Evolutionary conservation across 768 basidiomycete genomes (phyloP).

Genomic region (Rhizopogon vesiculosus): DNA sequence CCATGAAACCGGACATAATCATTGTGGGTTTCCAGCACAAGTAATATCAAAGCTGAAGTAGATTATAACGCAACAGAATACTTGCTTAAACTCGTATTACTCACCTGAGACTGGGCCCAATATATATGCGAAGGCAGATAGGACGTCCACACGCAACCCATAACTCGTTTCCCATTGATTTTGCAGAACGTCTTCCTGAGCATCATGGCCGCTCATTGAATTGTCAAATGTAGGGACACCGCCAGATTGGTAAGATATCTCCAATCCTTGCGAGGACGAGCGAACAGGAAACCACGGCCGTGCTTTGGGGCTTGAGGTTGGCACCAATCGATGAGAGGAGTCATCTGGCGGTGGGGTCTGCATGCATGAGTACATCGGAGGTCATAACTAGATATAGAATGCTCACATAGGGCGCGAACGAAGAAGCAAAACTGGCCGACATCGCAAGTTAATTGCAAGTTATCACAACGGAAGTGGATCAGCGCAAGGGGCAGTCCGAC

Average conservation of each 20-base stretch:
- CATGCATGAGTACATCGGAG: not conserved
- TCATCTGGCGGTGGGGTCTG: conserved; percentile 62
- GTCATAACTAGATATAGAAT: not conserved
- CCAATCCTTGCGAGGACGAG: conserved; percentile 20
- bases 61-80: not conserved
- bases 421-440: conserved; percentile 39
- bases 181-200: conserved; percentile 34
- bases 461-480: not conserved
- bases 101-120: conserved; percentile 71
- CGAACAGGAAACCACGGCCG: conserved; percentile 52
- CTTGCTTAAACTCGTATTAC: conserved; percentile 14
- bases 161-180: conserved; percentile 72
- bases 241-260: conserved; percentile 66
- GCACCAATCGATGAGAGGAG: conserved; percentile 22
- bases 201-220: conserved; percentile 34
- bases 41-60: conserved; percentile 49
- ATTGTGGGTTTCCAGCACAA: conserved; percentile 73
- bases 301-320: conserved; percentile 19
- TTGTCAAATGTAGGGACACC: conserved; percentile 54
- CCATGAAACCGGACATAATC: conserved; percentile 79
- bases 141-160: conserved; percentile 60
- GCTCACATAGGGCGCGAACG: conserved; percentile 62
- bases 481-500: not conserved
- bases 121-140: conserved; percentile 61
- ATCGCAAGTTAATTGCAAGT: conserved; percentile 20